Percentiles rank a stretch among this genome's conserved stretches.
Evolutionary conservation across 208 protist genomes (phyloP).

Genomic region (Leishmania amazonensis): DNA sequence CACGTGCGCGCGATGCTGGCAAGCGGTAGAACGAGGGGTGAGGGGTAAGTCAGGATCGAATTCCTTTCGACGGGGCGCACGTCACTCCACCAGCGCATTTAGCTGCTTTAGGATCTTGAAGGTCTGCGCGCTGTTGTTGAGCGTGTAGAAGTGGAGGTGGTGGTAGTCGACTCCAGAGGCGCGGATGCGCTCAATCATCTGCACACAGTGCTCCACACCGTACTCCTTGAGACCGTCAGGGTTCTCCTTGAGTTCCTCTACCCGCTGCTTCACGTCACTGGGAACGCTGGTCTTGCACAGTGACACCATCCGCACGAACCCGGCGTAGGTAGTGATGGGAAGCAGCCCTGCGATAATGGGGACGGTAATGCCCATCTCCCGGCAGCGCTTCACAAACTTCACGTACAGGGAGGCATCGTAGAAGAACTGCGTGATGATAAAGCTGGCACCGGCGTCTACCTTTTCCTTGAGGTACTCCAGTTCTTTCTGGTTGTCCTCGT

Average conservation of each 20-base stretch:
- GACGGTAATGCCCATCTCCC: conserved; percentile 88
- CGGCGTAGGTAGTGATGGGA: conserved; percentile 84
- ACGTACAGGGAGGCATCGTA: conserved; percentile 94
- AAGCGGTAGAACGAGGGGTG: background rate
- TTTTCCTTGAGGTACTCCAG: conserved; percentile 95
- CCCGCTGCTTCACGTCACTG: conserved; percentile 40
- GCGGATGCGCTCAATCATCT: conserved; percentile 65
- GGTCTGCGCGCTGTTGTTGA: conserved; percentile 48
- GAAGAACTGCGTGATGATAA: conserved; percentile 98
- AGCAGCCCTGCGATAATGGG: conserved; percentile 96
- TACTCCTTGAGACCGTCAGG: conserved; percentile 55
- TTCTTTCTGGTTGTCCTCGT: conserved; percentile 74
- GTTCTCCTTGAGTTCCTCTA: conserved; percentile 71
- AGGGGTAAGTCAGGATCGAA: background rate
- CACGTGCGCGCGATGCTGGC: background rate
- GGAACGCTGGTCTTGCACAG: conserved; percentile 80
- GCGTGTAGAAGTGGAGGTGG: conserved; percentile 83
- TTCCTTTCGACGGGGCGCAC: background rate
- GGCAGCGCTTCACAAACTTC: conserved; percentile 88
- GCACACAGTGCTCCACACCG: conserved; percentile 57
- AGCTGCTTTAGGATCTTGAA: conserved; percentile 52
- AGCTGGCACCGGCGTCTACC: conserved; percentile 95
- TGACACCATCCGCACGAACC: conserved; percentile 67
- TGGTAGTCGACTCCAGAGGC: conserved; percentile 55
- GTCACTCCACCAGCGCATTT: conserved; percentile 38